Evolutionary conservation across 805 yeast species (phyloP), one percentile per base, ranked within the genome.

Genomic region (Peterozyma toletana): DNA sequence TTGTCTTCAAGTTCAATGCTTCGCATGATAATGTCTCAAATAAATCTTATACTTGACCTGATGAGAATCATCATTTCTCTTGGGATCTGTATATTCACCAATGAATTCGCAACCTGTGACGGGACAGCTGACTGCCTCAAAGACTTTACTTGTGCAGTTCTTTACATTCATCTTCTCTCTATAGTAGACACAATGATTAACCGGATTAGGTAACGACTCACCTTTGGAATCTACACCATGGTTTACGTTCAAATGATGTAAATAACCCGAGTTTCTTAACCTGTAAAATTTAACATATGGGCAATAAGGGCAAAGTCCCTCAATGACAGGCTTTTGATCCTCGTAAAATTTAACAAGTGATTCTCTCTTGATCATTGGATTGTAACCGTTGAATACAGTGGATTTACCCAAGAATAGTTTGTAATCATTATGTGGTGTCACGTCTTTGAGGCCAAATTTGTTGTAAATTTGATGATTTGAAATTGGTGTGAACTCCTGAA

Each of bases 191-290:
- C 38, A 13, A n/a, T 37, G 43, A 15, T 11, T 13, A 13, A 13
- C n/a, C 5, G 65, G 63, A 9, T 56, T 56, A 21, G 50, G 50
- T 11, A 59, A 56, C 9, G 44, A 43, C 11, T 48, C 48, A 4
- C 64, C 65, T 37, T 58, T 54, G 2, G 65, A 56, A 34, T 53
- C 55, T 6, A 60, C 52, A 4, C 65, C 65, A 43, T 60, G 65
- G 36, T 50, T 53, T 40, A 58, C 61, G 18, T 55, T 55, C 48
- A 60, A 41, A 41, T 60, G 65, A 39, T 60, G 65, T 13, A 60
- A 46, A 39, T 59, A 60, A 39, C 55, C 55, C 18, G 63, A 58
- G 38, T 53, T 56, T 43, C 58, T 60, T 39, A 62, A 47, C 39
- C 53, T 53, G 42, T 50, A 53, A 38, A 59, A 60, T 33, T 44